Base-by-base conservation (phyloP, 805 yeast genomes). In the Saturnispora galanensis region DNA sequence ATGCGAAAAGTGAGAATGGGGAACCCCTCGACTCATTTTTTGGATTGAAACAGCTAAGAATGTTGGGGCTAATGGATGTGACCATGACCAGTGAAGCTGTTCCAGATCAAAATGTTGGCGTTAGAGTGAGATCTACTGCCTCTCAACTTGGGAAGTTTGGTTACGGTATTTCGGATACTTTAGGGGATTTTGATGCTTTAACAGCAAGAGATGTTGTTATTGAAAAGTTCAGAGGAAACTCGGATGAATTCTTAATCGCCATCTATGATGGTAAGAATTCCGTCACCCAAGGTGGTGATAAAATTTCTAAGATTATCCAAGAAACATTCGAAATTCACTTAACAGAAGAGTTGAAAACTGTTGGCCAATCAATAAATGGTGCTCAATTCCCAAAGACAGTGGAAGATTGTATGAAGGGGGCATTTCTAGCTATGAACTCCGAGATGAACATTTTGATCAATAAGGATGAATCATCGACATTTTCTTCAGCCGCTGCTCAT, bases 31-130 rank as follows among this genome's bases (percentile, higher is more conserved):
- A 88, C 48, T 76, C 79, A 48, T 72, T 76, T 43, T 56, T 71
- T 34, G 75, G 71, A 1, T 66, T 93, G 57, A 79, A 82, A 42
- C 71, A 84, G 34, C 64, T 93, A 49, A 75, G 73, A 50, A 76
- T 84, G 10, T 67, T 93, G 41, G 97, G 97, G 0, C 69, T 93
- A 50, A 87, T 93, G 81, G 99, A 93, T 68, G 95, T 93, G 18
- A 93, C 98, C 1, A 72, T 90, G 49, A 87, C 95, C 1, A 83
- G 95, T 0, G 81, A 88, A 12, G 72, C 82, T 11, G 84, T 89
- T 7, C 97, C 97, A 8, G 97, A 90, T 62, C 96, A 89, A 62
- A 71, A 76, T 10, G 77, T 77, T 10, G 81, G 84, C 54, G 75
- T 84, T 52, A 82, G 98, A 66, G 82, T 93, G 15, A 77, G 98